Evolutionary conservation across 495 filamentous ascomycete genomes (phyloP).

Genomic region (Penicillium soppii): DNA sequence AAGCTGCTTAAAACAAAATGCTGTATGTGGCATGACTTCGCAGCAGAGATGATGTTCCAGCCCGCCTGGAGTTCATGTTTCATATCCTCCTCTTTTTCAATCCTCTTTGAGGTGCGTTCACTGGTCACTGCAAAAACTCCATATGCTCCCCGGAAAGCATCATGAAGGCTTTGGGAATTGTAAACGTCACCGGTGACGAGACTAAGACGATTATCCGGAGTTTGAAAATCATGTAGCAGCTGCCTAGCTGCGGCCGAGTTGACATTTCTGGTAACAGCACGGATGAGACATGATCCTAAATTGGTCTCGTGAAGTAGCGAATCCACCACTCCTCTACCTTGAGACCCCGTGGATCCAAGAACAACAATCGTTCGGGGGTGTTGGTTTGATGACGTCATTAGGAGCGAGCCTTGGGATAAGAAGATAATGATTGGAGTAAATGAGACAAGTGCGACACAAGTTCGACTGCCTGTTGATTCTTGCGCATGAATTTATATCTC

Average conservation of each 20-base stretch:
- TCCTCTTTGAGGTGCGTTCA: constrained; percentile 5
- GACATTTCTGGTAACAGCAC: constrained; percentile 44
- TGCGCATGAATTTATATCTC: no score
- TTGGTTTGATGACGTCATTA: no score
- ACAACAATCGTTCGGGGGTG: constrained; percentile 30
- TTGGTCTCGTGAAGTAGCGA: constrained; percentile 24
- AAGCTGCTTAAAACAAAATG: constrained; percentile 40
- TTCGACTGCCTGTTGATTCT: no score
- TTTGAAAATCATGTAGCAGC: constrained; percentile 1
- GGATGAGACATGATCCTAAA: constrained; percentile 35
- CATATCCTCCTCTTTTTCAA: constrained; percentile 26
- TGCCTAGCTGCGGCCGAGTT: constrained; percentile 13
- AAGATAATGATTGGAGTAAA: no score
- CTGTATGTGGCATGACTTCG: constrained; percentile 27
- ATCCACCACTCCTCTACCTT: constrained; percentile 42
- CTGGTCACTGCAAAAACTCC: constrained; percentile 39
- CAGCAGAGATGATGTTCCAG: constrained; percentile 31
- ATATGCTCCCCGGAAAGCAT: constrained; percentile 28
- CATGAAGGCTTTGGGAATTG: constrained; percentile 19
- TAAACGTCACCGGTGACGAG: constrained; percentile 19
- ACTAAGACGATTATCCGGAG: background rate
- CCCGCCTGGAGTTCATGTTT: constrained; percentile 29
- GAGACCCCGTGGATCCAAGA: constrained; percentile 47
- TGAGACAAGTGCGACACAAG: no score
- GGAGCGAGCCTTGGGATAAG: no score